phyloP scores from a whole-genome alignment of 176 grass and related monocot genomes.

The Avena eriantha region DNA sequence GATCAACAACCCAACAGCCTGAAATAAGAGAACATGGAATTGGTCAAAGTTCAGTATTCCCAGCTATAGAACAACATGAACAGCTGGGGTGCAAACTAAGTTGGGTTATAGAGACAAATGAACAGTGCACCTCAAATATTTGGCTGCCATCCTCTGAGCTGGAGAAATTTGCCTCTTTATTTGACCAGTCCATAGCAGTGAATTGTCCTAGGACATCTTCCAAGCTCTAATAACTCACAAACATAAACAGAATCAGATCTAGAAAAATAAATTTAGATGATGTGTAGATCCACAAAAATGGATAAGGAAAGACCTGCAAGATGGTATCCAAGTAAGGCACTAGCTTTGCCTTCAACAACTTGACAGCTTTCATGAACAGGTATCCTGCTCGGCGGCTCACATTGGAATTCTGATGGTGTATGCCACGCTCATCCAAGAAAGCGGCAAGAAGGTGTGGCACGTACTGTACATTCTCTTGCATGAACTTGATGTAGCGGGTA shows the following conservation, averaged over 20 bases:
- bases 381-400: constrained; percentile 86
- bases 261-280: constrained; percentile 43
- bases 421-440: constrained; percentile 91
- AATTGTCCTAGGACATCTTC: constrained; percentile 81
- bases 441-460: constrained; percentile 69
- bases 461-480: constrained; percentile 82
- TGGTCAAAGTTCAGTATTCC: constrained; percentile 37
- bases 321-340: constrained; percentile 89
- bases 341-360: constrained; percentile 79
- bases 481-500: constrained; percentile 87
- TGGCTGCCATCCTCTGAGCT: constrained; percentile 96
- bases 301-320: constrained; percentile 70
- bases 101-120: constrained; percentile 25
- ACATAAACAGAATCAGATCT: constrained; percentile 32
- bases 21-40: constrained; percentile 37
- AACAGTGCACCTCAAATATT: constrained; percentile 79
- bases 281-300: constrained; percentile 10
- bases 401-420: constrained; percentile 80
- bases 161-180: constrained; percentile 65
- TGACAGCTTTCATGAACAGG: constrained; percentile 95
- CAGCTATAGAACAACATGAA: constrained; percentile 37
- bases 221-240: constrained; percentile 64
- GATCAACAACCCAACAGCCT: constrained; percentile 96
- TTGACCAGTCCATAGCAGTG: constrained; percentile 58
- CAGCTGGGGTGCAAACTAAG: neutral